Evolutionary conservation across 441 rosid species (phyloP).

Genomic region (Jatropha podagrica): DNA sequence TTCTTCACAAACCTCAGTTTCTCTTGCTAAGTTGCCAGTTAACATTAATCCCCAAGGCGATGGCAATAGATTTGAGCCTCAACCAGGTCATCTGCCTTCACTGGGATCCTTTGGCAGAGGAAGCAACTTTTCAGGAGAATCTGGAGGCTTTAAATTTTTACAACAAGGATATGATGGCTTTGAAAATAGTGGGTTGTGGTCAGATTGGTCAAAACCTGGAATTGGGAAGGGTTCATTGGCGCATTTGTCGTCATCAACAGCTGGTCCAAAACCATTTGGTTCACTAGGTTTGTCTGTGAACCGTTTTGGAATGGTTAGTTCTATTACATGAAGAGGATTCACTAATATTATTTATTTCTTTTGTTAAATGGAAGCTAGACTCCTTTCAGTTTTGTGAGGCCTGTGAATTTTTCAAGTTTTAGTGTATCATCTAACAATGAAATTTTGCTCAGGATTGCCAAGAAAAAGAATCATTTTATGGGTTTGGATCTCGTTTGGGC

Average conservation of each 20-base stretch:
- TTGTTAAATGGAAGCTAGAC: slow-evolving; percentile 7
- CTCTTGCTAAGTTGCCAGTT: slow-evolving; percentile 38
- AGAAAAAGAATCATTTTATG: slow-evolving; percentile 35
- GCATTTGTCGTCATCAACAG: slow-evolving; percentile 35
- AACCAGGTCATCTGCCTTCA: slow-evolving; percentile 28
- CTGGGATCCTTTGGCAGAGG: slow-evolving; percentile 33
- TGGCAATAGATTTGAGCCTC: slow-evolving; percentile 34
- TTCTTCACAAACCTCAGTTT: slow-evolving; percentile 32
- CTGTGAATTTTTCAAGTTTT: slow-evolving; percentile 1
- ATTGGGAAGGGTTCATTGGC: slow-evolving; percentile 29
- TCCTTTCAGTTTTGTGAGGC: slow-evolving; percentile 8
- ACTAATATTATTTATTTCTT: background rate
- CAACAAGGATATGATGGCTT: slow-evolving; percentile 37
- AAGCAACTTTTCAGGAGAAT: slow-evolving; percentile 29
- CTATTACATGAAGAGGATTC: slow-evolving; percentile 15
- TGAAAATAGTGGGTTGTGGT: slow-evolving; percentile 35
- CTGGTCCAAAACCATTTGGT: slow-evolving; percentile 31
- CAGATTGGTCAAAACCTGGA: slow-evolving; percentile 37
- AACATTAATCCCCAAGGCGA: slow-evolving; percentile 35
- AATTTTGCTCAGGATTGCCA: slow-evolving; percentile 47
- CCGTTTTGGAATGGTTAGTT: slow-evolving; percentile 51
- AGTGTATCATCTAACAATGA: slow-evolving; percentile 15
- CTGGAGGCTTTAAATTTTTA: slow-evolving; percentile 25
- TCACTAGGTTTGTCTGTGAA: slow-evolving; percentile 35
- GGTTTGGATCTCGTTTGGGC: slow-evolving; percentile 44